Base-by-base conservation (phyloP, 768 basidiomycete species). In the Holtermannia corniformis region DNA sequence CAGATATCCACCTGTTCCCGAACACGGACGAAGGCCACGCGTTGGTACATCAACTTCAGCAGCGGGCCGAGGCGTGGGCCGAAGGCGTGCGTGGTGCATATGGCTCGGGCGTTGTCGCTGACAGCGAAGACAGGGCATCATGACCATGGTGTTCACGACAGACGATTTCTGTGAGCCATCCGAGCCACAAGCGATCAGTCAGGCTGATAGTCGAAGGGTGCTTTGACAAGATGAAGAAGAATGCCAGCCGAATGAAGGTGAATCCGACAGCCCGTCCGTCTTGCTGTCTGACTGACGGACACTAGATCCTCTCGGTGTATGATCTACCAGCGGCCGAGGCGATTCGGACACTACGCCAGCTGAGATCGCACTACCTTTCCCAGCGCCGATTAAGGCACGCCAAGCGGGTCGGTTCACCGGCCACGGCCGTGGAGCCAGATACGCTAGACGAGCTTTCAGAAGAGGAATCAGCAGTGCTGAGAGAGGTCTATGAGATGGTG, bases 11-110 rank as follows among this genome's bases (percentile, higher is more conserved):
- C 43, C 60, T 73, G 3, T 68, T 72, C 49, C 71, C 71, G 10
- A 85, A 88, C 59, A 81, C 87, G 58, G 84, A 85, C 10, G 81
- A 81, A 23, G 87, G 88, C 0, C 76, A 78, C 57, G 80, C 84
- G 41, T 80, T 91, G 74, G 75, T 95, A n/a, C 73, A 90, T 51
- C 87, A 88, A 62, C 77, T 91, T 16, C 90, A 91, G 65, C 86
- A 87, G 64, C 79, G 82, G 51, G 89, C 86, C 4, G 89, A 91
- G 68, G 73, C 82, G 4, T 92, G 91, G 87, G 82, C 85, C 4
- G 83, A 85, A 81, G 83, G 68, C 81, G 86, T 84, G 57, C 58
- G 78, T 67, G 3, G 25, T 10, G 43, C 24, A 21, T 28, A 25
- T 52, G 40, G 47, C 41, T 50, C 50, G 14, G n/a, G 14, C 14